Conservation (phyloP, 2,329 filamentous ascomycete species). For the Penicillium verrucosum region DNA sequence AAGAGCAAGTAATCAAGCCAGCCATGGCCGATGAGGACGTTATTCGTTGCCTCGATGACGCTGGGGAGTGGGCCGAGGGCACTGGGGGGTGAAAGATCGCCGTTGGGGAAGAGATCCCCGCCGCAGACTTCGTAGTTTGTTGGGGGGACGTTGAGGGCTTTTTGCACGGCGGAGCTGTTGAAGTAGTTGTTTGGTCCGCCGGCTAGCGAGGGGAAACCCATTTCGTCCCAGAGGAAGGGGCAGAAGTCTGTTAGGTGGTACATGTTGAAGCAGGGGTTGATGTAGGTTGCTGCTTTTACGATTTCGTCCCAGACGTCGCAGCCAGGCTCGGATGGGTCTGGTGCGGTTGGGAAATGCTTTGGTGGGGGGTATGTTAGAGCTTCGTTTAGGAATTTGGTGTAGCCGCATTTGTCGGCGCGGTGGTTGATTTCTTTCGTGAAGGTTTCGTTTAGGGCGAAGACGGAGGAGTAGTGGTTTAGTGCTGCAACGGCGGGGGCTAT, state of each 20-base stretch:
- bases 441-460: slow-evolving; percentile 44
- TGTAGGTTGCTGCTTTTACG: slow-evolving; percentile 48
- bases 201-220: slow-evolving; percentile 67
- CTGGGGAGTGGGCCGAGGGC: slow-evolving; percentile 52
- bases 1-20: slow-evolving; percentile 66
- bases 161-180: slow-evolving; percentile 65
- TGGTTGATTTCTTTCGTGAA: slow-evolving; percentile 40
- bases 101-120: slow-evolving; percentile 41
- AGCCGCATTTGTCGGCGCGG: slow-evolving; percentile 44
- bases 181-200: slow-evolving; percentile 63
- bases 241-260: slow-evolving; percentile 72
- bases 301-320: slow-evolving; percentile 61
- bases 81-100: slow-evolving; percentile 48
- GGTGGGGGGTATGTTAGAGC: slow-evolving; percentile 64
- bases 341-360: slow-evolving; percentile 55
- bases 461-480: slow-evolving; percentile 38
- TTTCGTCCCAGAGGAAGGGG: slow-evolving; percentile 63
- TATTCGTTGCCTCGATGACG: slow-evolving; percentile 69
- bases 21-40: slow-evolving; percentile 72
- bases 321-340: slow-evolving; percentile 40
- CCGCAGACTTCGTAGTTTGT: slow-evolving; percentile 43
- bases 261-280: slow-evolving; percentile 76
- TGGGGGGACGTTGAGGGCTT: slow-evolving; percentile 59
- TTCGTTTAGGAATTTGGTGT: slow-evolving; percentile 41
- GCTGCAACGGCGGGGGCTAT: slow-evolving; percentile 41